These are phyloP conservation scores for Amylostereum chailletii DNA, from an alignment of 1,284 basidiomycete species.

Conservation along the genomic window DNA sequence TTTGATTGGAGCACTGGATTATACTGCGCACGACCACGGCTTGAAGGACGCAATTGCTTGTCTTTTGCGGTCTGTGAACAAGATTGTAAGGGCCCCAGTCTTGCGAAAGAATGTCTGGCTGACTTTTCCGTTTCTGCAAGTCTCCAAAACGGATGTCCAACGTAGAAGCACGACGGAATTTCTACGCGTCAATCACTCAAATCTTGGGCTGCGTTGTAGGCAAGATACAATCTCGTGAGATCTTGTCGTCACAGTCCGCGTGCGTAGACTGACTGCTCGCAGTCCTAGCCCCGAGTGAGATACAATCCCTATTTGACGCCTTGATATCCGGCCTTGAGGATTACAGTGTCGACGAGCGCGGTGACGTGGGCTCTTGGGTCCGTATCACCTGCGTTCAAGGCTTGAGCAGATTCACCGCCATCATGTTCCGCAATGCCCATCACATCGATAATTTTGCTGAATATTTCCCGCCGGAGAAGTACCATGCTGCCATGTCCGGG, in stretches of 20 bases:
- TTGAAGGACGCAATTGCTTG: constrained; percentile 46
- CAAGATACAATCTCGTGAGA: constrained; percentile 39
- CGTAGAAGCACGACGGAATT: constrained; percentile 66
- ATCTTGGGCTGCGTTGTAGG: constrained; percentile 42
- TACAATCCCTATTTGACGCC: constrained; percentile 39
- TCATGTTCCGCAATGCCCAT: constrained; percentile 35
- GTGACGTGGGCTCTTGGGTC: constrained; percentile 97
- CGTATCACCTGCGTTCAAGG: constrained; percentile 70
- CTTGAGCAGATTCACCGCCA: constrained; percentile 39
- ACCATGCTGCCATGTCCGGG: constrained; percentile 50
- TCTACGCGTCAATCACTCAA: constrained; percentile 54
- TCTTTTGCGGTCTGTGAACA: constrained; percentile 50
- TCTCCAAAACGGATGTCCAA: constrained; percentile 34
- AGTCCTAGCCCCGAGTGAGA: constrained; percentile 40
- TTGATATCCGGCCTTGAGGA: constrained; percentile 70
- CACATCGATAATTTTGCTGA: constrained; percentile 33
- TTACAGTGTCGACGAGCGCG: constrained; percentile 90
- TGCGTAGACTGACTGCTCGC: constrained; percentile 10
- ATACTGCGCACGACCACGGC: constrained; percentile 42
- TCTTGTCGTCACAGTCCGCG: background rate
- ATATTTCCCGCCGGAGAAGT: constrained; percentile 54
- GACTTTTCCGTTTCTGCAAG: constrained; percentile 22
- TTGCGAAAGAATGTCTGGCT: constrained; percentile 16
- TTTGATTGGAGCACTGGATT: constrained; percentile 69
- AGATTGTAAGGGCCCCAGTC: constrained; percentile 33